Percentiles rank a stretch among this genome's conserved stretches.
Conservation (phyloP, 2,329 filamentous ascomycete genomes). For the Nannizziopsis arthrosporioides region DNA sequence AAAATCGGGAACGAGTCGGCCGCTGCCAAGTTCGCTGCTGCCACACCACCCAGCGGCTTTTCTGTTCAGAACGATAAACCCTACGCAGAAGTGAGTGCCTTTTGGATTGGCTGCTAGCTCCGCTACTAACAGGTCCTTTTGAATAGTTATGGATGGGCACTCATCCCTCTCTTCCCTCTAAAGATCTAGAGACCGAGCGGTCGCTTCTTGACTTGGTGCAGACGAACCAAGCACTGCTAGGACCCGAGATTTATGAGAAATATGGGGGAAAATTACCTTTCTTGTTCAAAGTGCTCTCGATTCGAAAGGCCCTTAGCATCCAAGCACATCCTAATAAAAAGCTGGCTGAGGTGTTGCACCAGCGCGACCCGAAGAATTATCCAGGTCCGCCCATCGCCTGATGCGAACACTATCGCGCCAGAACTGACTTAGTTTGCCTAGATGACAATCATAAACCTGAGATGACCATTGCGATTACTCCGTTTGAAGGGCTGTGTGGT, state of each 20-base stretch:
- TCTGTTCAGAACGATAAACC: slow-evolving; percentile 74
- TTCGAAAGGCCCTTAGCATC: slow-evolving; percentile 90
- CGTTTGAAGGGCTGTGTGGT: slow-evolving; percentile 90
- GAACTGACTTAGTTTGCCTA: slow-evolving; percentile 13
- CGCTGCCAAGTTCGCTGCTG: slow-evolving; percentile 78
- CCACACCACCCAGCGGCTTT: slow-evolving; percentile 64
- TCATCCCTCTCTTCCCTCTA: slow-evolving; percentile 89
- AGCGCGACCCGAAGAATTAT: slow-evolving; percentile 81
- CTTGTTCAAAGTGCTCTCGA: slow-evolving; percentile 93
- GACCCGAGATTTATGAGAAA: slow-evolving; percentile 56
- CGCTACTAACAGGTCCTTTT: slow-evolving; percentile 6
- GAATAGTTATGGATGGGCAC: slow-evolving; percentile 95
- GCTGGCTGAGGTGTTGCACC: slow-evolving; percentile 78
- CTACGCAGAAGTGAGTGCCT: slow-evolving; percentile 66
- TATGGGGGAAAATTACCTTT: slow-evolving; percentile 82
- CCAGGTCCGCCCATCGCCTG: slow-evolving; percentile 41
- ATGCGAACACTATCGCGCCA: background rate
- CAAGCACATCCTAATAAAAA: slow-evolving; percentile 96
- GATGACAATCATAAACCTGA: slow-evolving; percentile 99
- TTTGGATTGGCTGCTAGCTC: background rate
- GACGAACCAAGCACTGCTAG: slow-evolving; percentile 75
- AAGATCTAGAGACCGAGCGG: slow-evolving; percentile 70
- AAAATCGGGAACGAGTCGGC: slow-evolving; percentile 81
- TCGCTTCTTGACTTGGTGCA: slow-evolving; percentile 77
- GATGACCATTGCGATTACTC: slow-evolving; percentile 96